A percentile compares a stretch with the other conserved stretches of the same genome.
Conservation (phyloP, 208 protist genomes). For the Borovskyia barvae region DNA sequence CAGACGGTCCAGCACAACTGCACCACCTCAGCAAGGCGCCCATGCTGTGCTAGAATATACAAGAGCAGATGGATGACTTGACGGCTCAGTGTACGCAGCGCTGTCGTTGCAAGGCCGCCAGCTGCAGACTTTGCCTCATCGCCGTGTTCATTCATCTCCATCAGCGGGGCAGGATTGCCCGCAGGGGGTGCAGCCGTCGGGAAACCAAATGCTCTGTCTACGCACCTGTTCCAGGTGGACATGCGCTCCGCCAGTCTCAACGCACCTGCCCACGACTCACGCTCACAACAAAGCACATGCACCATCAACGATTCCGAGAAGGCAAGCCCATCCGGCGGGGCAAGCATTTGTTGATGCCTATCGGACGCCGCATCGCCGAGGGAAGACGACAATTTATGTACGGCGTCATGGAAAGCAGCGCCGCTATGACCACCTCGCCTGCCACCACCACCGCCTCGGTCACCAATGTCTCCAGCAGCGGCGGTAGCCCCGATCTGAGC, state of each 20-base stretch:
- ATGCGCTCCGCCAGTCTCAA: constrained; percentile 11
- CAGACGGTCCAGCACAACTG: background rate
- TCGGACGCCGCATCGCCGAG: background rate
- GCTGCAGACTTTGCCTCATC: too few species aligned
- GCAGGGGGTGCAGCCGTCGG: too few species aligned
- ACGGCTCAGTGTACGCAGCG: background rate
- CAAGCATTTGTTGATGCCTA: background rate
- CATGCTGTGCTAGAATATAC: constrained; percentile 75
- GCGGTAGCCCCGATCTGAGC: too few species aligned
- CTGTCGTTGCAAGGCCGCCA: background rate
- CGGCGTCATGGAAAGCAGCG: too few species aligned
- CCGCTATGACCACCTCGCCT: too few species aligned
- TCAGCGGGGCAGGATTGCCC: too few species aligned
- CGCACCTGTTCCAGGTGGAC: constrained; percentile 16
- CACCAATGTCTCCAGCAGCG: too few species aligned
- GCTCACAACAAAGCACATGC: constrained; percentile 12
- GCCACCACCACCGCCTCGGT: too few species aligned
- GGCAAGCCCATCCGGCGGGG: background rate
- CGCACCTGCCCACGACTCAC: constrained; percentile 23
- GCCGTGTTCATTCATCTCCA: too few species aligned
- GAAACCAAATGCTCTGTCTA: too few species aligned
- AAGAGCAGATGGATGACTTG: constrained; percentile 24
- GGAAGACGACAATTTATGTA: background rate
- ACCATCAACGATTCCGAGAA: constrained; percentile 1
- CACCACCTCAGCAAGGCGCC: constrained; percentile 21